These are phyloP conservation scores for Capsella bursapastoris DNA, from an alignment of 345 rosid genomes.

Conservation along the genomic window DNA sequence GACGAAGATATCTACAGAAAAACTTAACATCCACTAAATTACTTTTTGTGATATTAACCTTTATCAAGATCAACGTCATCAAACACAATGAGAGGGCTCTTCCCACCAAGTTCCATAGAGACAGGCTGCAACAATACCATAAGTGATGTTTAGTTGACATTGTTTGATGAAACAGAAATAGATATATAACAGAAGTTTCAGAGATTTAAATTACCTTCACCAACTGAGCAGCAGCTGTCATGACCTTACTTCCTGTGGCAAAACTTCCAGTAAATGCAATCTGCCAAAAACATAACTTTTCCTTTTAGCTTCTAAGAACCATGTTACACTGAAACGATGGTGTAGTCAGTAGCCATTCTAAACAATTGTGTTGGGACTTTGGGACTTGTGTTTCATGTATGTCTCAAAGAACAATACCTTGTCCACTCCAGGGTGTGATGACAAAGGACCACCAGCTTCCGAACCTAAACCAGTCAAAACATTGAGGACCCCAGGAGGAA, in stretches of 20 bases:
- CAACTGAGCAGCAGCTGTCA: slow-evolving; percentile 84
- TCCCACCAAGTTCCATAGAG: slow-evolving; percentile 93
- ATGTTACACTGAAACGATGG: neutral
- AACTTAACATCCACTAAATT: neutral
- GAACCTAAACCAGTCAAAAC: slow-evolving; percentile 86
- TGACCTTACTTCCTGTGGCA: slow-evolving; percentile 82
- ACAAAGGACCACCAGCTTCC: slow-evolving; percentile 96
- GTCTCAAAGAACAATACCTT: slow-evolving; percentile 43
- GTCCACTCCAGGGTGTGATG: slow-evolving; percentile 84
- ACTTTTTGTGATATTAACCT: slow-evolving; percentile 51
- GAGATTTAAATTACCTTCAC: slow-evolving; percentile 64
- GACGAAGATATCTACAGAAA: slow-evolving; percentile 7
- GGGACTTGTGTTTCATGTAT: neutral
- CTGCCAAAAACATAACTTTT: slow-evolving; percentile 47
- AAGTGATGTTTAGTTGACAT: slow-evolving; percentile 11
- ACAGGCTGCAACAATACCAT: slow-evolving; percentile 65
- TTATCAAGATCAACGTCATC: slow-evolving; percentile 92
- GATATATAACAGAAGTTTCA: neutral
- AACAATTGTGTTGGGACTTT: neutral
- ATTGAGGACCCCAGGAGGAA: slow-evolving; percentile 95
- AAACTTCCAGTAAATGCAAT: slow-evolving; percentile 95
- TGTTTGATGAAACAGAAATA: slow-evolving; percentile 14
- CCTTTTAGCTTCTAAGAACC: slow-evolving; percentile 20
- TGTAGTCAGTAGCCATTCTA: neutral
- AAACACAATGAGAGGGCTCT: slow-evolving; percentile 90